These are phyloP conservation scores for Chaetomium tenue DNA, from an alignment of 495 filamentous ascomycete genomes.

Conservation along the genomic window DNA sequence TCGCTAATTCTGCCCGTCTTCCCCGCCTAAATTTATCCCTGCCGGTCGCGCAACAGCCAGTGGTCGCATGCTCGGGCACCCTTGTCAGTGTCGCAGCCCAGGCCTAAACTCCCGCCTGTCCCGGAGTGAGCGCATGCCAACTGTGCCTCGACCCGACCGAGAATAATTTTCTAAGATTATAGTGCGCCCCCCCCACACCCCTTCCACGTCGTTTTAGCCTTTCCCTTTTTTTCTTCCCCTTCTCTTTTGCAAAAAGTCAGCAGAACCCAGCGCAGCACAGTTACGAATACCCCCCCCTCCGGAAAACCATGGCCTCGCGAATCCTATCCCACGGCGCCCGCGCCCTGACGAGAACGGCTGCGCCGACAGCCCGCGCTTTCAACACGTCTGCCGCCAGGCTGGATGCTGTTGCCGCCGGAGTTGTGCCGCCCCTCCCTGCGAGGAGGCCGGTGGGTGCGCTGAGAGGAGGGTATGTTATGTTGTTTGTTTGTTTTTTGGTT, in stretches of 20 bases:
- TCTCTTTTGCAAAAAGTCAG: neutral
- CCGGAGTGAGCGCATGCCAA: neutral
- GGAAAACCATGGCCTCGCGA: slow-evolving; percentile 46
- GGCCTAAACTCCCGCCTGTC: neutral
- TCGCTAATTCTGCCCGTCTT: slow-evolving; percentile 22
- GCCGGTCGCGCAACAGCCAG: slow-evolving; percentile 21
- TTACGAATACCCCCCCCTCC: neutral
- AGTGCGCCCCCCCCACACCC: neutral
- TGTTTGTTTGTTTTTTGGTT: neutral
- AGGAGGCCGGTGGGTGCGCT: slow-evolving; percentile 87
- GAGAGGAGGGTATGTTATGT: slow-evolving; percentile 74
- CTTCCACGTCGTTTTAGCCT: slow-evolving; percentile 1
- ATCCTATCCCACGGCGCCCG: slow-evolving; percentile 36
- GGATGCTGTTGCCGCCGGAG: slow-evolving; percentile 32
- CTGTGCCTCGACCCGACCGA: neutral
- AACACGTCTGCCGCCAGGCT: slow-evolving; percentile 49
- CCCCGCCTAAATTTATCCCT: slow-evolving; percentile 27
- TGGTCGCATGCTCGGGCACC: slow-evolving; percentile 15
- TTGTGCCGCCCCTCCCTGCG: slow-evolving; percentile 54
- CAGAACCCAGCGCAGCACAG: neutral
- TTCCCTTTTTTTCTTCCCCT: neutral
- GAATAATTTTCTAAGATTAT: neutral
- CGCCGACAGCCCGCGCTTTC: slow-evolving; percentile 37
- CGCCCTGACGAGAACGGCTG: slow-evolving; percentile 17
- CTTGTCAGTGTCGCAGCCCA: neutral